A percentile compares a stretch with the other conserved stretches of the same genome.
These are phyloP conservation scores for Pterocarpus macrocarpus DNA, from an alignment of 306 rosid species.

Conservation along the genomic window DNA sequence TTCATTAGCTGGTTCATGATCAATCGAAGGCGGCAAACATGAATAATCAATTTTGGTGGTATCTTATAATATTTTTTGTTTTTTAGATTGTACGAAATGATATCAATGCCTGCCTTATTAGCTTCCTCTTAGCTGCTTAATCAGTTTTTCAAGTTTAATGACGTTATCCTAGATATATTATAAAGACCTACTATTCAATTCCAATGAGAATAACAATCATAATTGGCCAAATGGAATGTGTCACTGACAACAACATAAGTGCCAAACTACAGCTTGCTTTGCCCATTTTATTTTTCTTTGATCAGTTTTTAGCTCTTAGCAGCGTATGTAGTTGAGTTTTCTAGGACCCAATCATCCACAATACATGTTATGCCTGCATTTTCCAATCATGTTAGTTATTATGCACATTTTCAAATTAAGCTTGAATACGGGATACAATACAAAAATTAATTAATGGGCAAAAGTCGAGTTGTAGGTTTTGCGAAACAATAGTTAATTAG, in stretches of 20 bases:
- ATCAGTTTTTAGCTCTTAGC: background rate
- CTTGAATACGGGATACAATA: background rate
- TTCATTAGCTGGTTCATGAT: slow-evolving; percentile 56
- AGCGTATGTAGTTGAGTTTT: background rate
- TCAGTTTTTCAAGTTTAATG: slow-evolving; percentile 39
- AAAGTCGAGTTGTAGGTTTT: background rate
- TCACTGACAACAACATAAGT: slow-evolving; percentile 72
- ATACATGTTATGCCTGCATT: slow-evolving; percentile 40
- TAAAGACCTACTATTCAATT: slow-evolving; percentile 26
- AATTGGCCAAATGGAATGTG: slow-evolving; percentile 40
- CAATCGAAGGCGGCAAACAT: slow-evolving; percentile 51
- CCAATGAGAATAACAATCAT: slow-evolving; percentile 19
- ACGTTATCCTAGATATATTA: slow-evolving; percentile 37
- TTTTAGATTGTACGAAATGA: slow-evolving; percentile 23
- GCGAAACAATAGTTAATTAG: background rate
- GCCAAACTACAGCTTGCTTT: slow-evolving; percentile 50
- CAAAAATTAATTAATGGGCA: background rate
- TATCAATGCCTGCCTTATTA: background rate
- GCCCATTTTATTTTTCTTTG: slow-evolving; percentile 31
- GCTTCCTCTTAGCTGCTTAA: slow-evolving; percentile 19
- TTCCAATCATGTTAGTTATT: background rate
- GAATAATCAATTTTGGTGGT: slow-evolving; percentile 12
- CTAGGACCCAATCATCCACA: slow-evolving; percentile 25
- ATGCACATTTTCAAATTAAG: background rate
- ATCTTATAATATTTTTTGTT: slow-evolving; percentile 26